Percentiles rank a stretch among this genome's conserved stretches.
phyloP scores from a whole-genome alignment of 1,284 basidiomycete species.

The Clitocybe nebularis region DNA sequence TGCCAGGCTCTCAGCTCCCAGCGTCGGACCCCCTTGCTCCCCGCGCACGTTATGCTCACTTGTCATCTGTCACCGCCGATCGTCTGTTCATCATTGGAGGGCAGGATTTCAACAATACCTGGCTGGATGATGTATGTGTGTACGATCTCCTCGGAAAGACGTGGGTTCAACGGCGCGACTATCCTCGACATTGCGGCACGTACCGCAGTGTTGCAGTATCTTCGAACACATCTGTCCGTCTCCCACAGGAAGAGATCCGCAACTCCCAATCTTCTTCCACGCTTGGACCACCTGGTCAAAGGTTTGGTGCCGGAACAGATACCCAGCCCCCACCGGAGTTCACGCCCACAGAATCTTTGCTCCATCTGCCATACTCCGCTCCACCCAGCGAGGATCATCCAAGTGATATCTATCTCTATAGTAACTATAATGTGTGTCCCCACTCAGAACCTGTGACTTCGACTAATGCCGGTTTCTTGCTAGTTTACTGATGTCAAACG shows the following conservation, averaged over 20 bases:
- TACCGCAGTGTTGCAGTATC: conserved; percentile 88
- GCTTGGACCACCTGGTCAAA: conserved; percentile 52
- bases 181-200: conserved; percentile 87
- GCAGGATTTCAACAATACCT: conserved; percentile 86
- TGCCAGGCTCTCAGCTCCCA: conserved; percentile 39
- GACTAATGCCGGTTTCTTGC: conserved; percentile 8
- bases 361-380: conserved; percentile 74
- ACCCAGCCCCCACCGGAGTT: conserved; percentile 33
- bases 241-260: conserved; percentile 59
- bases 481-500: conserved; percentile 94
- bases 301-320: conserved; percentile 48
- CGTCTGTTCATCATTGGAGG: conserved; percentile 92
- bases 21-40: conserved; percentile 51
- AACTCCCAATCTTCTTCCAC: conserved; percentile 34
- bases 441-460: conserved; percentile 4
- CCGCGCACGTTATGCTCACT: conserved; percentile 85
- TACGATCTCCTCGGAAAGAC: conserved; percentile 70
- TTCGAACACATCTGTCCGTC: conserved; percentile 60
- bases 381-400: conserved; percentile 70
- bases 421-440: conserved; percentile 79
- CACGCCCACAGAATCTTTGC: conserved; percentile 57
- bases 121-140: conserved; percentile 89
- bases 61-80: conserved; percentile 79
- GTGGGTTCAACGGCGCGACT: conserved; percentile 79
- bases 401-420: conserved; percentile 77